Evolutionary conservation across 176 grass and related monocot genomes (phyloP).

Genomic region (barley (Hordeum vulgare)): DNA sequence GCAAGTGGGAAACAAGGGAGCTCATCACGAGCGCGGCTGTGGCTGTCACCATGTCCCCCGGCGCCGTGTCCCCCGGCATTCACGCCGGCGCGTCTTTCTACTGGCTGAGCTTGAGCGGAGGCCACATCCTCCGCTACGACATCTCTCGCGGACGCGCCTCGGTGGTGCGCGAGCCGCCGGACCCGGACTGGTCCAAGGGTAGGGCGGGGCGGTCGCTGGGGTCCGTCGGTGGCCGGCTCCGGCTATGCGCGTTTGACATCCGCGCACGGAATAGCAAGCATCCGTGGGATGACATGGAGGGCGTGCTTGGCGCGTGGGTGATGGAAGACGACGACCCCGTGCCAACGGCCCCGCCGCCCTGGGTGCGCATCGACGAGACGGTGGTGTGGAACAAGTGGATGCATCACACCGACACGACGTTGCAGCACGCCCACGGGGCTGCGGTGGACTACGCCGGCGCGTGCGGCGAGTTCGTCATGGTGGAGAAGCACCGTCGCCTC

Average conservation of each 20-base stretch:
- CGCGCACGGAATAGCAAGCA: neutral
- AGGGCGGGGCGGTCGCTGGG: neutral
- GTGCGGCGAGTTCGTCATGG: neutral
- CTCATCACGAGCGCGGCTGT: too few species aligned
- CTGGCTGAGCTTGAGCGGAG: neutral
- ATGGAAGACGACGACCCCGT: neutral
- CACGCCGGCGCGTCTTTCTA: neutral
- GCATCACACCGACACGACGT: too few species aligned
- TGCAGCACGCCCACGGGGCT: too few species aligned
- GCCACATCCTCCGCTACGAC: neutral
- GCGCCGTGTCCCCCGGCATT: neutral
- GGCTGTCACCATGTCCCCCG: neutral
- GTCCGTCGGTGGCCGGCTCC: neutral
- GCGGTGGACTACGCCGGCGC: neutral
- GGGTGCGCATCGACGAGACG: neutral
- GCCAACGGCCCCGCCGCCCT: too few species aligned
- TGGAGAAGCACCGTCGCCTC: neutral
- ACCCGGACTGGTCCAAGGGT: neutral
- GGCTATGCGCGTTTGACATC: neutral
- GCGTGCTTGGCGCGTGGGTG: neutral
- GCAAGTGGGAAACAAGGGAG: neutral
- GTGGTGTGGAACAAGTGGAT: neutral
- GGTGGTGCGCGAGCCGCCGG: neutral
- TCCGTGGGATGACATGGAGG: neutral
- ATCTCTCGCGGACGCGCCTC: neutral